Evolutionary conservation across 1,284 basidiomycete genomes (phyloP).

Genomic region (Somion occarium): DNA sequence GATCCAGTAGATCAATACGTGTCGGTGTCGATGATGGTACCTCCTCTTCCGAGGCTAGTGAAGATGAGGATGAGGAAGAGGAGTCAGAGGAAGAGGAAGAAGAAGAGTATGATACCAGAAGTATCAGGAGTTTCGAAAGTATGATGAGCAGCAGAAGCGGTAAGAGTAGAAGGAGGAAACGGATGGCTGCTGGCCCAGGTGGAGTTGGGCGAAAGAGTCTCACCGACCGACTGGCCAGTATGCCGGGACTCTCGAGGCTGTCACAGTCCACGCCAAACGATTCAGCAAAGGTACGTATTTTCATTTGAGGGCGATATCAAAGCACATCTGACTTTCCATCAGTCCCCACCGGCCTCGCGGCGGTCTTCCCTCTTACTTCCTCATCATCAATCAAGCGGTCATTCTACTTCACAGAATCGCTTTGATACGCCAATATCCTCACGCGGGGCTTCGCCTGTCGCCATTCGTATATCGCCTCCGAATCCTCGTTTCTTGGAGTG

Average conservation of each 20-base stretch:
- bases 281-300: slow-evolving; percentile 19
- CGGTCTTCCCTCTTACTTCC: slow-evolving; percentile 42
- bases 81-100: slow-evolving; percentile 33
- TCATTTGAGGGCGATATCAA: no score
- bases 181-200: slow-evolving; percentile 13
- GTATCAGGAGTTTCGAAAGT: slow-evolving; percentile 78
- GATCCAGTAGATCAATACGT: slow-evolving; percentile 41
- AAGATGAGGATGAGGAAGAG: slow-evolving; percentile 28
- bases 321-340: slow-evolving; percentile 1
- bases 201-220: slow-evolving; percentile 50
- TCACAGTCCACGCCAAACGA: slow-evolving; percentile 23
- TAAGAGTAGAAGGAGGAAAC: slow-evolving; percentile 28
- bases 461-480: slow-evolving; percentile 45
- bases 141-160: slow-evolving; percentile 59
- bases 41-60: slow-evolving; percentile 22
- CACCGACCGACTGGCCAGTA: slow-evolving; percentile 70
- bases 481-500: slow-evolving; percentile 65
- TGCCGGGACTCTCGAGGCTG: slow-evolving; percentile 54
- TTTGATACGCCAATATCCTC: slow-evolving; percentile 43
- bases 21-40: slow-evolving; percentile 24
- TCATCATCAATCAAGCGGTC: slow-evolving; percentile 10
- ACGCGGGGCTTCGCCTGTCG: slow-evolving; percentile 37
- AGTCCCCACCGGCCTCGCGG: slow-evolving; percentile 42
- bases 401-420: slow-evolving; percentile 16
- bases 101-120: slow-evolving; percentile 51